Percentiles rank a stretch among this genome's conserved stretches.
Evolutionary conservation across 257 asterid genomes (phyloP).

Genomic region (Euphrasia confusa): DNA sequence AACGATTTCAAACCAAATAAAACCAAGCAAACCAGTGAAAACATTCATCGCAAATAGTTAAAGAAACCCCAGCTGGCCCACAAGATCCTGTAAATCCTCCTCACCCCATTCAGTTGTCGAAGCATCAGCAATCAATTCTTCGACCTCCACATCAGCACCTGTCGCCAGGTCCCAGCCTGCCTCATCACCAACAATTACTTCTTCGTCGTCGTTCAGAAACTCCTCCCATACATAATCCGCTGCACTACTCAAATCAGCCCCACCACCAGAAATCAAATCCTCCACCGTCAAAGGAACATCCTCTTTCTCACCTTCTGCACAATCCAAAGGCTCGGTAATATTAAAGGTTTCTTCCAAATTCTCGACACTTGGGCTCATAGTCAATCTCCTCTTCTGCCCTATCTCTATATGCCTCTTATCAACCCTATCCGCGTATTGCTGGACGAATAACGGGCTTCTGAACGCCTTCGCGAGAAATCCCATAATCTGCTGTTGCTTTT

Average conservation of each 20-base stretch:
- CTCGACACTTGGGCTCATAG: constrained; percentile 49
- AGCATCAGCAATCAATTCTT: constrained; percentile 47
- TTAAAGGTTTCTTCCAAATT: not conserved
- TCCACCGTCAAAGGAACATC: constrained; percentile 37
- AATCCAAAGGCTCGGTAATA: not conserved
- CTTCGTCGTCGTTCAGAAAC: constrained; percentile 46
- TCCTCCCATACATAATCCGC: constrained; percentile 46
- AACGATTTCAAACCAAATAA: constrained; percentile 13
- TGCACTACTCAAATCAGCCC: constrained; percentile 25
- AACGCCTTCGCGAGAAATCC: constrained; percentile 69
- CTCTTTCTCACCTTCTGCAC: not conserved
- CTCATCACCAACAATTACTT: constrained; percentile 25
- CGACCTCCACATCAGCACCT: constrained; percentile 50
- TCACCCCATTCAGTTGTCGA: constrained; percentile 53
- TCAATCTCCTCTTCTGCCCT: constrained; percentile 76
- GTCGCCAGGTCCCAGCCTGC: constrained; percentile 32
- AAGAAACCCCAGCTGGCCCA: constrained; percentile 38
- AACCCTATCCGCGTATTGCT: constrained; percentile 38
- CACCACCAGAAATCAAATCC: constrained; percentile 34
- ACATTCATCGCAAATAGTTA: not conserved
- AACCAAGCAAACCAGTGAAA: not conserved
- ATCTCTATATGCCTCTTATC: constrained; percentile 36
- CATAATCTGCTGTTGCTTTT: constrained; percentile 62
- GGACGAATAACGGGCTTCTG: constrained; percentile 44
- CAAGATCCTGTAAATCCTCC: constrained; percentile 41